Conservation (phyloP, 2,329 filamentous ascomycete species). For the Aspergillus japonicus region DNA sequence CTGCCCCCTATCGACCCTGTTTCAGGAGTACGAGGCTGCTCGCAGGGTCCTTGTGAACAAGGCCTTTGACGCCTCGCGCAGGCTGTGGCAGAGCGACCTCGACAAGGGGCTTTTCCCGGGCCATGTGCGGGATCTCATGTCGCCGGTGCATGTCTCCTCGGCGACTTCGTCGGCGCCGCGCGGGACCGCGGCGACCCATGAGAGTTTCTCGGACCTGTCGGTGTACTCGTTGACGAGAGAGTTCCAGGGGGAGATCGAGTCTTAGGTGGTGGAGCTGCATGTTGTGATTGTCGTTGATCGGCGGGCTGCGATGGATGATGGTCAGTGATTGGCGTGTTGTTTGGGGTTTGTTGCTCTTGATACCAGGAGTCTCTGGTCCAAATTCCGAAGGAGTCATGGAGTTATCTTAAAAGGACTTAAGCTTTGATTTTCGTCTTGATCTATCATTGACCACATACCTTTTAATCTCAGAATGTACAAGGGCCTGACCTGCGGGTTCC, state of each 20-base stretch:
- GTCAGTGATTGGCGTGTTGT: not conserved
- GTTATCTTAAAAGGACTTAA: too few species aligned
- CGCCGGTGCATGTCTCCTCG: not conserved
- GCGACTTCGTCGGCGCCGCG: not conserved
- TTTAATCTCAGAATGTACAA: too few species aligned
- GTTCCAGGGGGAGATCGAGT: constrained; percentile 7
- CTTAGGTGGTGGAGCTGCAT: not conserved
- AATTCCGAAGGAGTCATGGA: too few species aligned
- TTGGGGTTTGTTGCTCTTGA: not conserved
- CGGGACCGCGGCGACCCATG: not conserved
- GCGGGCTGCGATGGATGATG: not conserved
- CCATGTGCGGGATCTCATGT: constrained; percentile 5
- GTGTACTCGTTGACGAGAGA: constrained; percentile 6
- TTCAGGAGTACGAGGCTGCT: constrained; percentile 32
- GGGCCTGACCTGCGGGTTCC: too few species aligned
- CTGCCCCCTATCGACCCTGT: constrained; percentile 23
- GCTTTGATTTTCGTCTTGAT: too few species aligned
- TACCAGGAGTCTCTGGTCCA: not conserved
- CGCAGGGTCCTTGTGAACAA: constrained; percentile 36
- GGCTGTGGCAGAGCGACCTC: constrained; percentile 15
- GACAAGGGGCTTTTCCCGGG: constrained; percentile 14
- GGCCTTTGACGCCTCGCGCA: constrained; percentile 31
- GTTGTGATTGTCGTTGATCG: not conserved
- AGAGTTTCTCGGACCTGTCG: constrained; percentile 8
- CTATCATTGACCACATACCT: too few species aligned